phyloP scores from a whole-genome alignment of 208 protist genomes.

The Crithidia thermophila region DNA sequence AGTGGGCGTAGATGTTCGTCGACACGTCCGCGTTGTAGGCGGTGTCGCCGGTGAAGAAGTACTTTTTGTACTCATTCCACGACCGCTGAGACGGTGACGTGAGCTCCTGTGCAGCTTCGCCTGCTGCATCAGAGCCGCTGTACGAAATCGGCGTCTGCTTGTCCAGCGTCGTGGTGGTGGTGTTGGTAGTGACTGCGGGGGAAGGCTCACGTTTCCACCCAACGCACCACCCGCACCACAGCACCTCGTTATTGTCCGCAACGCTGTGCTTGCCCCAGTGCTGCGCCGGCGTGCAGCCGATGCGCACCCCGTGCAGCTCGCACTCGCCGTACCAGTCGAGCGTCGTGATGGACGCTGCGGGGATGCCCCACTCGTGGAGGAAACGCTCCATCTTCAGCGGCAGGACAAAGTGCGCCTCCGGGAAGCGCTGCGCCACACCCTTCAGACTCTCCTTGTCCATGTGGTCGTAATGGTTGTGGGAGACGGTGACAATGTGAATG shows the following conservation, averaged over 20 bases:
- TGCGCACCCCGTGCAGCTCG: constrained; percentile 40
- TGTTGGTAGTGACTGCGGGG: neutral
- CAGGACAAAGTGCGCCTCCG: constrained; percentile 50
- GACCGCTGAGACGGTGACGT: constrained; percentile 13
- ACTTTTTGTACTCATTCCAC: constrained; percentile 46
- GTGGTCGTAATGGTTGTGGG: constrained; percentile 93
- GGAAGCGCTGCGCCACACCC: constrained; percentile 42
- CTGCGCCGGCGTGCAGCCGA: constrained; percentile 61
- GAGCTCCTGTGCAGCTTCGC: neutral
- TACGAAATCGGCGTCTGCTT: neutral
- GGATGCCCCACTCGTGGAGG: constrained; percentile 46
- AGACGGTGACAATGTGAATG: constrained; percentile 77
- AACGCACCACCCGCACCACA: constrained; percentile 80
- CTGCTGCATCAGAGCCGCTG: constrained; percentile 4
- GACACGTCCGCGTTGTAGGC: constrained; percentile 59
- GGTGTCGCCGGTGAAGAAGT: constrained; percentile 66
- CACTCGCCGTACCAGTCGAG: constrained; percentile 63
- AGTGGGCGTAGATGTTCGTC: constrained; percentile 49
- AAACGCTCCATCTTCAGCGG: constrained; percentile 60
- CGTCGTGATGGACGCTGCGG: constrained; percentile 30
- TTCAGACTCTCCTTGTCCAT: constrained; percentile 53
- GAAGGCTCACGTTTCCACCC: constrained; percentile 31
- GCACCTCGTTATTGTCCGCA: constrained; percentile 50
- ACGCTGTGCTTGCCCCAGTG: constrained; percentile 56
- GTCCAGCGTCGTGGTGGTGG: neutral